A percentile compares a stretch with the other conserved stretches of the same genome.
phyloP scores from a whole-genome alignment of 1,284 basidiomycete genomes.

The Marasmius oreades region DNA sequence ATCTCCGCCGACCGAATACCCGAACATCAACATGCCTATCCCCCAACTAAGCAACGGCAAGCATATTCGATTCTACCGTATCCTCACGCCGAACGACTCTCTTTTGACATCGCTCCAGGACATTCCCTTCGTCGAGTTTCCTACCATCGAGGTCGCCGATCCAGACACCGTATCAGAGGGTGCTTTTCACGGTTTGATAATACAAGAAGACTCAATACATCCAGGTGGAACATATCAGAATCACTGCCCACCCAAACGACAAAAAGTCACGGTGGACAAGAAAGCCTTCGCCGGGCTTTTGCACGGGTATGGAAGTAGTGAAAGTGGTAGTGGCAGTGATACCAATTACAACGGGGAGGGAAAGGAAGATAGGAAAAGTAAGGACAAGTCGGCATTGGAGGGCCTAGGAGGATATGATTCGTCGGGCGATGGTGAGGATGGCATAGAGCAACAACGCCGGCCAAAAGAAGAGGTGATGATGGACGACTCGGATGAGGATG shows the following conservation, averaged over 20 bases:
- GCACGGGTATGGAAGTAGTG: conserved; percentile 62
- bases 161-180: neutral
- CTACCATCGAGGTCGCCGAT: conserved; percentile 72
- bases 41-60: conserved; percentile 27
- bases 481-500: conserved; percentile 30
- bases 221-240: conserved; percentile 37
- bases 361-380: conserved; percentile 28
- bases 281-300: conserved; percentile 55
- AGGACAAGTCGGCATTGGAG: conserved; percentile 35
- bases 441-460: conserved; percentile 4
- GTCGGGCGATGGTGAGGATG: conserved; percentile 46
- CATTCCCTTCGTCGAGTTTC: conserved; percentile 77
- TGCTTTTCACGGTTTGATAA: conserved; percentile 54
- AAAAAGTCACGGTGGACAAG: conserved; percentile 43
- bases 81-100: conserved; percentile 47
- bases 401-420: conserved; percentile 48
- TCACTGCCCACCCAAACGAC: conserved; percentile 30
- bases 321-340: conserved; percentile 35
- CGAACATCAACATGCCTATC: conserved; percentile 19
- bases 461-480: conserved; percentile 3
- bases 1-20: conserved; percentile 17
- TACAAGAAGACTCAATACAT: neutral
- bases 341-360: conserved; percentile 39
- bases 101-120: conserved; percentile 50
- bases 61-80: conserved; percentile 38